Conservation (phyloP, 1,284 basidiomycete genomes). For the Apiotrichum porosum region DNA sequence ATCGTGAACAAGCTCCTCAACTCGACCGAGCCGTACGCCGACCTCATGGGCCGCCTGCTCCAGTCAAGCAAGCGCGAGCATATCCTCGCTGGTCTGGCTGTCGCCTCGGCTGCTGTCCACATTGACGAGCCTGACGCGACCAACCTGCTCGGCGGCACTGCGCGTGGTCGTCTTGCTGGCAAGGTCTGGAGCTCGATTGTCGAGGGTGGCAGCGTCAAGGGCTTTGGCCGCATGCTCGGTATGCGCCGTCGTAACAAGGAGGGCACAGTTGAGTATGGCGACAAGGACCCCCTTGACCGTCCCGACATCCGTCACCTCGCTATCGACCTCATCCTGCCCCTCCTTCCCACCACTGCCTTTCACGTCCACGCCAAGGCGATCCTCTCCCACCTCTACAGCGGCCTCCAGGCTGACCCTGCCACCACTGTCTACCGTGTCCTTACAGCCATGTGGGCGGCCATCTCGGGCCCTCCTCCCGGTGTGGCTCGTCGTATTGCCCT, state of each 20-base stretch:
- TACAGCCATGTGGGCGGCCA: constrained; percentile 40
- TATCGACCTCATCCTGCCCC: constrained; percentile 40
- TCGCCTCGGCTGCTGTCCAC: constrained; percentile 38
- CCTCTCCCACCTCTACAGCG: constrained; percentile 39
- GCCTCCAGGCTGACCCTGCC: constrained; percentile 42
- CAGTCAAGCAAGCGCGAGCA: constrained; percentile 44
- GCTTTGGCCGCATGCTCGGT: constrained; percentile 42
- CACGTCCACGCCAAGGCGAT: constrained; percentile 37
- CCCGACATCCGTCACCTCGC: constrained; percentile 47
- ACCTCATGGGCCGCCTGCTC: constrained; percentile 40
- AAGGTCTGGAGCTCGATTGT: constrained; percentile 38
- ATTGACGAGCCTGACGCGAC: constrained; percentile 34
- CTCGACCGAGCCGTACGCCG: constrained; percentile 35
- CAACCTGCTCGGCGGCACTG: constrained; percentile 14
- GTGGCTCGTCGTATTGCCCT: constrained; percentile 37
- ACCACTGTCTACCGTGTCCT: constrained; percentile 45
- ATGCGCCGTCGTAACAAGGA: constrained; percentile 46
- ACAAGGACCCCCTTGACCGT: constrained; percentile 41
- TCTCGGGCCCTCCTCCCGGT: constrained; percentile 32
- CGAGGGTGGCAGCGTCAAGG: constrained; percentile 41
- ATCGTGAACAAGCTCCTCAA: constrained; percentile 42
- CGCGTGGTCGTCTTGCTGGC: constrained; percentile 27
- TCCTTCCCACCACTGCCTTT: constrained; percentile 36
- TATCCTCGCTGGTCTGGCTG: constrained; percentile 33
- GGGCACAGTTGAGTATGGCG: constrained; percentile 31